Base-by-base conservation (phyloP, 179 eudicot species). In the Gypsophila paniculata region DNA sequence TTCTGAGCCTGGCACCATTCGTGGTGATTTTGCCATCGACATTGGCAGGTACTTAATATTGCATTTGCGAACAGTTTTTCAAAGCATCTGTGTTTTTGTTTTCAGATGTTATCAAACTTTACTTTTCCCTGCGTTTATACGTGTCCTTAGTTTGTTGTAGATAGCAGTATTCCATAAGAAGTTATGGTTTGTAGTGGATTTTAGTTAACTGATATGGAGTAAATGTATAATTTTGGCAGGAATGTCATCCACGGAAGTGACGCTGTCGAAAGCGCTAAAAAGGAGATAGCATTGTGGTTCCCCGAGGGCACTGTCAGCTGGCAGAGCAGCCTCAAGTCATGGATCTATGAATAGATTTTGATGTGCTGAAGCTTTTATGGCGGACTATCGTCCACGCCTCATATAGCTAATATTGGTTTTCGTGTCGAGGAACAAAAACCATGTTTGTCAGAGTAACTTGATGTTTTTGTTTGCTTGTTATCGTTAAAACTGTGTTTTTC, bases 1-100 rank as follows among this genome's bases (percentile, higher is more conserved):
- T 19, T 94, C 99, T 17, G 97, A 90, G 71, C 97, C 99, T 12
- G 97, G 99, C 15, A 94, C 99, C 63, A 94, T 94, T 82, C 99
- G 99, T 77, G 99, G 97, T 18, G 98, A 94, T 78, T 91, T 78
- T 26, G 99, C 99, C 61, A 81, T 94, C 34, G 97, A 89, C 75
- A 88, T 94, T 68, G 98, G 99, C 88, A 85, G 98, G 98, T 83
- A 72, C 7, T 62, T 25, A 12, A 25, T 29, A 32, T 25, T 48
- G 0, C 29, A 17, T 68, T 23, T 68, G 39, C 49, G 12, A 8
- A 1, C 0, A 46, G 14, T 4, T 11, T 46, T 9, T 15, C 17
- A 1, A 11, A 10, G 14, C 17, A 46, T 0, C 52, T 46, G 52
- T 12, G 61, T 8, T 23, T 9, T 19, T 55, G 12, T 19, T 55